These are phyloP conservation scores for Vigna mungo DNA, from an alignment of 306 rosid species.

Conservation along the genomic window DNA sequence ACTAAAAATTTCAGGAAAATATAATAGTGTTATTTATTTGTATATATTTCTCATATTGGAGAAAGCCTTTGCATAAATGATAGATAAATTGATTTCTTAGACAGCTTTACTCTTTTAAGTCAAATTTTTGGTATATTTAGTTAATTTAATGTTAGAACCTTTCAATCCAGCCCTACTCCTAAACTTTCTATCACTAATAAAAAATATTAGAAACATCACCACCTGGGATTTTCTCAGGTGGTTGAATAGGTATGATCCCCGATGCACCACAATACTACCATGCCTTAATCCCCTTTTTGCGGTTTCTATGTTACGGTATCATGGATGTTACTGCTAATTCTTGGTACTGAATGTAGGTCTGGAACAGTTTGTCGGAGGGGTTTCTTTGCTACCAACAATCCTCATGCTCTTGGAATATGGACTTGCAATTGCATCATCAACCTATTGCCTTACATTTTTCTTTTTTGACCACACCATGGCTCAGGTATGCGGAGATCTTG, in stretches of 20 bases:
- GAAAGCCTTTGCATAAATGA: conserved; percentile 26
- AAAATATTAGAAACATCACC: neutral
- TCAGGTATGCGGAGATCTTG: conserved; percentile 63
- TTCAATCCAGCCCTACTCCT: neutral
- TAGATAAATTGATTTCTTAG: conserved; percentile 13
- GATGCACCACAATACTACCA: conserved; percentile 2
- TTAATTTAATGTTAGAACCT: conserved; percentile 19
- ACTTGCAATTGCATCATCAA: conserved; percentile 88
- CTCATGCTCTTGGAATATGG: conserved; percentile 87
- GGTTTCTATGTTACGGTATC: conserved; percentile 31
- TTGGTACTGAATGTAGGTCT: conserved; percentile 61
- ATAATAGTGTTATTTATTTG: neutral
- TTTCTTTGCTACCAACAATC: conserved; percentile 71
- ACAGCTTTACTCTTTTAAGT: conserved; percentile 3
- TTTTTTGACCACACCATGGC: conserved; percentile 90
- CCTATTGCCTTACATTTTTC: conserved; percentile 94
- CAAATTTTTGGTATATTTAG: conserved; percentile 12
- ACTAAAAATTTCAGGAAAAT: conserved; percentile 6
- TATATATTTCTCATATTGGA: neutral
- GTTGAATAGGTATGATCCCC: conserved; percentile 25
- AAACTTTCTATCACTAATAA: conserved; percentile 7
- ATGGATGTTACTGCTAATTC: conserved; percentile 26
- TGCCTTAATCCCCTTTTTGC: conserved; percentile 8
- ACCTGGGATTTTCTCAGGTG: conserved; percentile 18
- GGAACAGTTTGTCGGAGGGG: conserved; percentile 92